phyloP scores from a whole-genome alignment of 2,329 filamentous ascomycete species.

The Aspergillus costaricaensis region DNA sequence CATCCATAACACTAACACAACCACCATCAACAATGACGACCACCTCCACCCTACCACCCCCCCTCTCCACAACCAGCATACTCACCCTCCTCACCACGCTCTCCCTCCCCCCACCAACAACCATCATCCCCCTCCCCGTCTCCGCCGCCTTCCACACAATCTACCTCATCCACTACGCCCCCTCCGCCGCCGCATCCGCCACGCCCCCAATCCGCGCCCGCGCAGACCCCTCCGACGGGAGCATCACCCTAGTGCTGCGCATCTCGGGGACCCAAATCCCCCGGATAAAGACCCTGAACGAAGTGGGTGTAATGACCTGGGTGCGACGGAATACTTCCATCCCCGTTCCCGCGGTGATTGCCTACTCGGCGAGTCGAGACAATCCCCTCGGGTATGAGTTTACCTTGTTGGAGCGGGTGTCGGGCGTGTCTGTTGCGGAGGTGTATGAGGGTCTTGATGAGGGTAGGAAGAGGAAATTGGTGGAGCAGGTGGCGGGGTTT shows the following conservation, averaged over 20 bases:
- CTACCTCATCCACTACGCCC: conserved; percentile 1
- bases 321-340: conserved; percentile 34
- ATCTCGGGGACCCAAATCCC: conserved; percentile 40
- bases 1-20: neutral
- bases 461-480: neutral
- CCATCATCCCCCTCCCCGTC: neutral
- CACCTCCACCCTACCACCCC: neutral
- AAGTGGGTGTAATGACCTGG: conserved; percentile 41
- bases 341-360: conserved; percentile 37
- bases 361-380: conserved; percentile 26
- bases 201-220: neutral
- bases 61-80: neutral
- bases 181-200: neutral
- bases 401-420: conserved; percentile 32
- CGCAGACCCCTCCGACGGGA: neutral
- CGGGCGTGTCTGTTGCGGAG: neutral
- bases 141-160: conserved; percentile 7
- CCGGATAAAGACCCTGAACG: conserved; percentile 41
- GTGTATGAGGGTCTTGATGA: neutral
- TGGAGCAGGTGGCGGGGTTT: neutral
- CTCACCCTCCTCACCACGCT: neutral
- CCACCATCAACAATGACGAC: neutral
- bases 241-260: conserved; percentile 30
- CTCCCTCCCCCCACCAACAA: neutral
- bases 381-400: conserved; percentile 39